Base-by-base conservation (phyloP, 768 basidiomycete genomes). In the Asterophora parasitica region DNA sequence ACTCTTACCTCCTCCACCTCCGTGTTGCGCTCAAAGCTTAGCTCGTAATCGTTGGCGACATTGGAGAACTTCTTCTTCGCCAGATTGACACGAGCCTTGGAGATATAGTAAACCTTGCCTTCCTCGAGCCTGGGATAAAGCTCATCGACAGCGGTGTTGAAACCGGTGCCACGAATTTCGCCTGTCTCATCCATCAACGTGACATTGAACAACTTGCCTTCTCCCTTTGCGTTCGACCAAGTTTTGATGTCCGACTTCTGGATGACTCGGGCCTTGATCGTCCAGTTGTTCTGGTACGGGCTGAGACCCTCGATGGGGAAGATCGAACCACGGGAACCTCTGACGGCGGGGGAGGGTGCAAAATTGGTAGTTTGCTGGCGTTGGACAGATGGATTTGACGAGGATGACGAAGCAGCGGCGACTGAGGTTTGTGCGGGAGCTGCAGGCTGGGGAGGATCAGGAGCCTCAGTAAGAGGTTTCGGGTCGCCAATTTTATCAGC, bases 211-310 rank as follows among this genome's bases (percentile, higher is more conserved):
- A 98, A 72, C 62, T 97, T 93, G 31, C 96, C 95, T 58, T 98
- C 96, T 27, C 96, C 96, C 9, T 82, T 76, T 50, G 77, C 72
- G 63, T 95, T 98, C 3, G 88, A 85, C 81, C 86, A 99, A n/a
- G 79, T 78, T 57, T 80, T 85, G 60, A 98, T 82, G 0, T 97
- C 96, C 1, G 81, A 81, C 65, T 95, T 97, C 52, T 88, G 80
- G 10, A 83, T 88, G 41, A 97, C 91, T 34, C 91, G 85, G 23
- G 91, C 95, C 64, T 92, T 93, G 74, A 98, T 95, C 8, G 90
- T 93, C 96, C 96, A 99, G 65, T 91, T 91, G 71, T 95, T 97
- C 67, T 96, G 92, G 59, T 97, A 98, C 7, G 95, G 95, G 60
- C 88, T 93, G 37, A 98, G 78, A 4, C 84, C 88, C 62, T 96